A percentile compares a stretch with the other conserved stretches of the same genome.
phyloP scores from a whole-genome alignment of 768 basidiomycete species.

The Podaxis sp. region DNA sequence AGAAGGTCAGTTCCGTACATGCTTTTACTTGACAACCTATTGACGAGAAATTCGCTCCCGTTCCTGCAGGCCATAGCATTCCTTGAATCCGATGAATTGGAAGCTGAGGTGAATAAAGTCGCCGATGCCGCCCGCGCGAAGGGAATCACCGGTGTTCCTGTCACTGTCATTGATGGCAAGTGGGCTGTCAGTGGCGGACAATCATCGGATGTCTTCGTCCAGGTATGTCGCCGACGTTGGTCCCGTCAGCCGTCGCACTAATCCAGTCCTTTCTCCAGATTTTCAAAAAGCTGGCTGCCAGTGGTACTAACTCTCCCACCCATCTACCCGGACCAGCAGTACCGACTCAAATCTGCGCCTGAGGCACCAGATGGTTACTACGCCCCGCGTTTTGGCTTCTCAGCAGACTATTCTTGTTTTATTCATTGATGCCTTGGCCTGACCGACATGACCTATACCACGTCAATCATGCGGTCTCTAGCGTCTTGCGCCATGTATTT shows the following conservation, averaged over 20 bases:
- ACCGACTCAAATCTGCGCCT: conserved; percentile 29
- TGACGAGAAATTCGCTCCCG: background rate
- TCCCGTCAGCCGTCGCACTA: background rate
- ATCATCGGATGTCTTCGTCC: conserved; percentile 66
- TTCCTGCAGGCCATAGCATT: conserved; percentile 57
- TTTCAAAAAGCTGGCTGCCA: conserved; percentile 51
- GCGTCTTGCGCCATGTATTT: too few species aligned
- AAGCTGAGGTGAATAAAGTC: conserved; percentile 62
- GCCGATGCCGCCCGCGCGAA: conserved; percentile 60
- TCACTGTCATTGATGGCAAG: conserved; percentile 75
- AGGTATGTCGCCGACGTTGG: conserved; percentile 40
- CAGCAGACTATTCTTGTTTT: background rate
- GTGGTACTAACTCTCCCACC: conserved; percentile 33
- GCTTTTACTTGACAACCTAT: conserved; percentile 2
- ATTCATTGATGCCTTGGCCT: background rate
- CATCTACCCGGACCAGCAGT: conserved; percentile 34
- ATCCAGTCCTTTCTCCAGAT: conserved; percentile 29
- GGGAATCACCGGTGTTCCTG: conserved; percentile 78
- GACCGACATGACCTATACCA: conserved; percentile 9
- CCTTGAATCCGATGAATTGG: conserved; percentile 63
- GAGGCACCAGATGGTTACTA: conserved; percentile 5
- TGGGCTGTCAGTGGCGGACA: conserved; percentile 80
- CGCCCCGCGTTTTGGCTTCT: background rate
- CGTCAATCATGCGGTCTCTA: conserved; percentile 2
- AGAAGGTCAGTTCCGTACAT: conserved; percentile 46